These are phyloP conservation scores for Colletotrichum sp. DNA, from an alignment of 2,329 filamentous ascomycete species.

Conservation along the genomic window DNA sequence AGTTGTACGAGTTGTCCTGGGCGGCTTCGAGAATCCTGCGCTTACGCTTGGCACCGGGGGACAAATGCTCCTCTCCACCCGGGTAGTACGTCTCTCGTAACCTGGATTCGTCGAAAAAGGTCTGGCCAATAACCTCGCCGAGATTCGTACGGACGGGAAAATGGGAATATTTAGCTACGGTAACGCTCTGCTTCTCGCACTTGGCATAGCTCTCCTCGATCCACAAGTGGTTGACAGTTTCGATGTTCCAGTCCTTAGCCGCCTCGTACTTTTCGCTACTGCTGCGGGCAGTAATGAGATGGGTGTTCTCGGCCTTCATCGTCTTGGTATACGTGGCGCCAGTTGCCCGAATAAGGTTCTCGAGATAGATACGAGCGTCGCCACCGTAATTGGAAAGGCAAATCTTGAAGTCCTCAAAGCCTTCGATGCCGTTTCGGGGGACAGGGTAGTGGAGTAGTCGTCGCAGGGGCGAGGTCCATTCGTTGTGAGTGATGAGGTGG, in stretches of 20 bases:
- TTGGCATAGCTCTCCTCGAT: constrained; percentile 96
- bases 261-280: constrained; percentile 93
- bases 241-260: constrained; percentile 88
- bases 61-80: constrained; percentile 58
- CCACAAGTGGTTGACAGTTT: constrained; percentile 95
- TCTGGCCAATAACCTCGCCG: constrained; percentile 91
- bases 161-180: constrained; percentile 78
- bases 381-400: constrained; percentile 97
- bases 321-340: constrained; percentile 94
- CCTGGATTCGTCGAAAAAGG: constrained; percentile 70
- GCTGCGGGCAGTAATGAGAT: constrained; percentile 89
- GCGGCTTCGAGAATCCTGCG: constrained; percentile 55
- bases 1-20: constrained; percentile 54
- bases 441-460: constrained; percentile 91
- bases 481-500: constrained; percentile 85
- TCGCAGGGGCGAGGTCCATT: constrained; percentile 84
- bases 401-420: constrained; percentile 78
- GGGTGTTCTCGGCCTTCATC: constrained; percentile 93
- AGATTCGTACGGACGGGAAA: constrained; percentile 92
- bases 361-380: constrained; percentile 89
- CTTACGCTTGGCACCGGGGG: constrained; percentile 50
- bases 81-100: constrained; percentile 73
- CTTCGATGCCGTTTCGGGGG: constrained; percentile 76
- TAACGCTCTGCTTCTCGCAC: constrained; percentile 76
- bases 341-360: constrained; percentile 84